Evolutionary conservation across 129 eudicot species (phyloP), one percentile per base, ranked within the genome.

Genomic region (Chrysanthemum lavandulifolium): DNA sequence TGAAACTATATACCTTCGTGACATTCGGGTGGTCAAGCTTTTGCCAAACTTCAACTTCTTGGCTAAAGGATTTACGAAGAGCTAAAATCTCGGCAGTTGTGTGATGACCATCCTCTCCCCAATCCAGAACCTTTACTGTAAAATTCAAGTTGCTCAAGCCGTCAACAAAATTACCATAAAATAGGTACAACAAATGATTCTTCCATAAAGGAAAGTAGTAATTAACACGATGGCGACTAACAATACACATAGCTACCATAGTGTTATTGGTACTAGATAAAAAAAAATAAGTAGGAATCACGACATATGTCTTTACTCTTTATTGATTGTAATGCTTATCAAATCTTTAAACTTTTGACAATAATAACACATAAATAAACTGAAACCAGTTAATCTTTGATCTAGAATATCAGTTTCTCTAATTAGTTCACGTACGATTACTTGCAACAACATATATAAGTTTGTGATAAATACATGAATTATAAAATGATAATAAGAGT

Each of bases 1-100:
- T 27, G 73, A 13, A 50, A 58, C 16, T 8, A 25, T 6, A 27
- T 43, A 91, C 97, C 95, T 84, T 91, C 23, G 97, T 88, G 62
- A 88, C 86, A 80, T 91, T 88, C 12, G 92, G 95, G 79, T 91
- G 97, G 69, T 91, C 85, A 52, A 91, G 97, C 50, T 82, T 86
- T 59, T 91, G 86, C 96, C 97, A 91, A 74, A 91, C 86, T 31
- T 85, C 84, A 68, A 91, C 88, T 73, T 88, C 92, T 59, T 84
- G 88, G 18, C 55, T 77, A 76, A 88, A 91, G 25, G 90, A 82
- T 11, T 84, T 76, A 45, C 84, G 92, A 67, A 91, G 88, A 78
- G 86, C 68, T 27, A 77, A 78, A 12, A 75, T 76, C 77, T 88
- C 88, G 31, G 88, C 78, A 63, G 52, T 83, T 2, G 86, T 88